phyloP scores from a whole-genome alignment of 495 filamentous ascomycete species.

The Hypoxylon fragiforme region DNA sequence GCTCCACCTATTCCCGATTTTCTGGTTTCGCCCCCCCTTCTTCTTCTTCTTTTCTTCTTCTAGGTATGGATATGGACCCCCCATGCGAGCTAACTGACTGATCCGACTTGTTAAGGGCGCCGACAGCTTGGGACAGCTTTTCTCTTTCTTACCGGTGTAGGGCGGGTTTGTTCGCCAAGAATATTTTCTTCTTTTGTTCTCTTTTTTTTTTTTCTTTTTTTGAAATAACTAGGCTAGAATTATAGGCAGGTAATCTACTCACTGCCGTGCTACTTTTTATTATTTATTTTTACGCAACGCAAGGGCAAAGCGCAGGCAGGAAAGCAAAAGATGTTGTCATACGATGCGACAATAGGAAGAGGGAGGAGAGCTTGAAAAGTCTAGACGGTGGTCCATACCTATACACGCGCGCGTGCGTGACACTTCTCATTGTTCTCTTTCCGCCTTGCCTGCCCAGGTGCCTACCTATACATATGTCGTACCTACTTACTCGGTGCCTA shows the following conservation, averaged over 20 bases:
- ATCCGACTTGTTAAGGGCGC: not conserved
- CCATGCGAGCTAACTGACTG: not conserved
- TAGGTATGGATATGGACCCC: too few species aligned
- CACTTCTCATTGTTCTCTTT: too few species aligned
- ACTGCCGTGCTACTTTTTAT: not conserved
- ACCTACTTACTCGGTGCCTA: not conserved
- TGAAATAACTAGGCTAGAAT: not conserved
- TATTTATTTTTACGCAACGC: too few species aligned
- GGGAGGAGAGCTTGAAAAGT: too few species aligned
- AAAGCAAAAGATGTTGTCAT: not conserved
- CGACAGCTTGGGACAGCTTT: conserved; percentile 8
- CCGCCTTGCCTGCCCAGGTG: too few species aligned
- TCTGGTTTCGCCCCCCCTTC: conserved; percentile 13
- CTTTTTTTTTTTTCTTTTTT: too few species aligned
- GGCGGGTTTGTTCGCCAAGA: conserved; percentile 4
- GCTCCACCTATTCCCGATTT: conserved; percentile 27
- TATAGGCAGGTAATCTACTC: not conserved
- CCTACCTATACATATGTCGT: not conserved
- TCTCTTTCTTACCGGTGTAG: not conserved
- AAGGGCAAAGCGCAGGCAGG: not conserved
- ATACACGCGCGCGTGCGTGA: too few species aligned
- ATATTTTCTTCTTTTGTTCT: too few species aligned
- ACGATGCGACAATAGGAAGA: too few species aligned
- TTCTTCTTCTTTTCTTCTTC: not conserved
- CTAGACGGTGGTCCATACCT: too few species aligned